Base-by-base conservation (phyloP, 306 rosid species). In the Datisca glomerata region DNA sequence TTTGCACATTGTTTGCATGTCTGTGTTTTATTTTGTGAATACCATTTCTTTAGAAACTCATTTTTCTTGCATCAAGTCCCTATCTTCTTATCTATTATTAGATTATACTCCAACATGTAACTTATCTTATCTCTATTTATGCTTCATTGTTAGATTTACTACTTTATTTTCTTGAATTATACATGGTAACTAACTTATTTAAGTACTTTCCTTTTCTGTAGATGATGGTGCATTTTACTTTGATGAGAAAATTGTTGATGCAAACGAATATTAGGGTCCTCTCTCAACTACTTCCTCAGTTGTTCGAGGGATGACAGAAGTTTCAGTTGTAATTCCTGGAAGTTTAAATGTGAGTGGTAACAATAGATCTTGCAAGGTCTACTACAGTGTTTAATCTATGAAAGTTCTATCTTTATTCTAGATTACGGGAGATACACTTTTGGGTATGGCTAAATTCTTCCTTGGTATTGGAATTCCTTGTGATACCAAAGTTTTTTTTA, bases 391-490 rank as follows among this genome's bases (percentile, higher is more conserved):
- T 10, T 42, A 14, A 19, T n/a, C 49, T 18, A 42, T 73, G 45
- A 73, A 55, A 42, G 49, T 49, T 58, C 43, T 45, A 19, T 65
- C 62, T 68, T 31, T 43, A 33, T 66, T 69, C 46, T 83, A 91
- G 99, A 70, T 91, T 53, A 66, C 81, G 14, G 92, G 75, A 19
- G 80, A 84, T 46, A 73, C 54, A 72, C 66, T 91, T 45, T 69
- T 85, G 72, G 99, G 99, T 57, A 65, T 91, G 65, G 86, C 99
- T 42, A 78, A 75, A 45, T 91, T 91, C 73, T 78, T 91, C 60
- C 80, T 91, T 41, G 92, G 94, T 45, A 69, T 85, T 35, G 99
- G 99, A 56, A 54, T 85, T 66, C 99, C 96, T 21, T 94, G 99
- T 44, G 80, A 85, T 73, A 54, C 86, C 31, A 81, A 73, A 49